Percentiles rank a stretch among this genome's conserved stretches.
Evolutionary conservation across 192 early-diverging fungal species (phyloP).

Genomic region (Coemansia pectinata): DNA sequence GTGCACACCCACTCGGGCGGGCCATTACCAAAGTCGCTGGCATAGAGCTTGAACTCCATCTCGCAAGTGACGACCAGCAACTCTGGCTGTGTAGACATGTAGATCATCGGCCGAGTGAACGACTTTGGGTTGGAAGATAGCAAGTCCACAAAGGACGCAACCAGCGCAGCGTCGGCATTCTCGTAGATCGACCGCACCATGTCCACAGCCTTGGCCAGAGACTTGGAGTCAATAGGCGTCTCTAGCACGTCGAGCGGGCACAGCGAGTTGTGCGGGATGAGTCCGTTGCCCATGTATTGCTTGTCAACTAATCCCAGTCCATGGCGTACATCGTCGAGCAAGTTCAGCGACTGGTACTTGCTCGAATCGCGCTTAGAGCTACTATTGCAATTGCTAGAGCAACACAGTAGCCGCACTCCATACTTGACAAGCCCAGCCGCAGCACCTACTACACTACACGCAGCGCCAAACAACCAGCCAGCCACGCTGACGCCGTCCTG

Average conservation of each 20-base stretch:
- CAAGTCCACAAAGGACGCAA: slow-evolving; percentile 46
- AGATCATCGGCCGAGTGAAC: slow-evolving; percentile 48
- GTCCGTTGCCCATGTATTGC: slow-evolving; percentile 47
- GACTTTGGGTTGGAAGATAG: slow-evolving; percentile 21
- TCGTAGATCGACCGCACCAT: slow-evolving; percentile 19
- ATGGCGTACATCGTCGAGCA: slow-evolving; percentile 44
- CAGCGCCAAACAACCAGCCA: neutral
- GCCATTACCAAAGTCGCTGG: slow-evolving; percentile 44
- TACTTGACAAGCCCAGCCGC: neutral
- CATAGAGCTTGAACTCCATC: slow-evolving; percentile 41
- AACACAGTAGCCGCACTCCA: neutral
- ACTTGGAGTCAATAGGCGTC: slow-evolving; percentile 9
- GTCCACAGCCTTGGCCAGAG: slow-evolving; percentile 15
- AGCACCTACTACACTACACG: neutral
- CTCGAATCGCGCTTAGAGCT: neutral
- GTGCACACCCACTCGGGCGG: slow-evolving; percentile 46
- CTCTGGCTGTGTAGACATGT: slow-evolving; percentile 25
- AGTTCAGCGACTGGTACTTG: slow-evolving; percentile 30
- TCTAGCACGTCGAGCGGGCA: slow-evolving; percentile 35
- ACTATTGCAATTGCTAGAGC: neutral
- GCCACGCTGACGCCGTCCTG: neutral
- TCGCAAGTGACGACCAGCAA: slow-evolving; percentile 40
- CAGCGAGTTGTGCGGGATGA: slow-evolving; percentile 37
- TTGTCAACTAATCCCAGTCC: slow-evolving; percentile 19
- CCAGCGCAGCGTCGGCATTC: slow-evolving; percentile 29